phyloP scores from a whole-genome alignment of 106 monocot genomes.

The Dendrobium officinale region DNA sequence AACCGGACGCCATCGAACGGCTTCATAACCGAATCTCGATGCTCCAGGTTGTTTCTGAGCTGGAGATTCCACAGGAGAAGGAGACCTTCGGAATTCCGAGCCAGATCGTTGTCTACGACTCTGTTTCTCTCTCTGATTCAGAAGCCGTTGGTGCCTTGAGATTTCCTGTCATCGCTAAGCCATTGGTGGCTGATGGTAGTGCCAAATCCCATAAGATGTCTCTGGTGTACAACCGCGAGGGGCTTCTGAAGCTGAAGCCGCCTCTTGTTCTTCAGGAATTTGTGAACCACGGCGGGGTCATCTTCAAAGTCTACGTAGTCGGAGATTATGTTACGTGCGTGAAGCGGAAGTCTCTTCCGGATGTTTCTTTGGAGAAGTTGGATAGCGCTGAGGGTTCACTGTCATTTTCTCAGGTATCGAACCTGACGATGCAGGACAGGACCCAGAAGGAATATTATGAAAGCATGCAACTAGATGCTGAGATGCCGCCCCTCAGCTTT shows the following conservation, averaged over 20 bases:
- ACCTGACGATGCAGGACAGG: conserved; percentile 17
- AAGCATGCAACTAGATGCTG: conserved; percentile 22
- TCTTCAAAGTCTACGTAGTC: conserved; percentile 75
- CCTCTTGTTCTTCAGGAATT: conserved; percentile 72
- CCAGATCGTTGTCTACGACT: conserved; percentile 51
- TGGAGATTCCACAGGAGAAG: conserved; percentile 20
- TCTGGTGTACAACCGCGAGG: conserved; percentile 36
- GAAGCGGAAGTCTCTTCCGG: conserved; percentile 59
- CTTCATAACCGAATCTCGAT: conserved; percentile 68
- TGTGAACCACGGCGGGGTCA: conserved; percentile 66
- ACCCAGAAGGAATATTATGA: conserved; percentile 23
- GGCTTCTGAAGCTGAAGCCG: conserved; percentile 45
- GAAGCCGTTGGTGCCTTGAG: conserved; percentile 15
- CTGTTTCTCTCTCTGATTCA: conserved; percentile 31
- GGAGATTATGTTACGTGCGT: conserved; percentile 66
- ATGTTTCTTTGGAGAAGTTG: conserved; percentile 44
- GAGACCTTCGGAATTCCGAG: conserved; percentile 58
- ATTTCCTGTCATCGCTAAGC: conserved; percentile 70
- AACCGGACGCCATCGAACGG: conserved; percentile 39
- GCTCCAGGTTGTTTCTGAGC: conserved; percentile 56
- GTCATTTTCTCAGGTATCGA: conserved; percentile 60
- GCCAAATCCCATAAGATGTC: conserved; percentile 60
- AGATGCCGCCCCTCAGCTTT: conserved; percentile 46
- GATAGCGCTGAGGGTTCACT: conserved; percentile 29
- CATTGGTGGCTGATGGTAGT: conserved; percentile 57